Base-by-base conservation (phyloP, 208 protist species). In the Trypanosoma melophagium region DNA sequence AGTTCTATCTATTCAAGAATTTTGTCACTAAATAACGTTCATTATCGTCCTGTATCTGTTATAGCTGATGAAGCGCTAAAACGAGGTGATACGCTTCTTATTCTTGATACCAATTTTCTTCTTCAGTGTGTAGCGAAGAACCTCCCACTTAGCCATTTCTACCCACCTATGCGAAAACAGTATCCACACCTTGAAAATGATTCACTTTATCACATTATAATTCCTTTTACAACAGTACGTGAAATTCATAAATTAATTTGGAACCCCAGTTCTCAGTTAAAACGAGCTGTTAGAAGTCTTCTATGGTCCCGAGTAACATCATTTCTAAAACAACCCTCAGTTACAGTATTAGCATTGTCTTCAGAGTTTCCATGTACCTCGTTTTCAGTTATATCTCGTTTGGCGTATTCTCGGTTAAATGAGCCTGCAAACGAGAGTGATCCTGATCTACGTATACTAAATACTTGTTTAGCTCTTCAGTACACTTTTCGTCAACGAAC, bases 31-130 rank as follows among this genome's bases (percentile, higher is more conserved):
- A 81, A 17, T 71, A 79, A 22, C 77, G 76, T 80, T 84, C 41
- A 92, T 69, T 77, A 64, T 21, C 79, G 80, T 44, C 35, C 62
- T n/a, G 53, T 92, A 9, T 53, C 45, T 58, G 54, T 60, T 42
- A 47, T 92, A 50, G 80, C 78, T 2, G 71, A 75, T n/a, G 66
- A 41, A 5, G 78, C 80, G 4, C 47, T 88, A 24, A 59, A 77
- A 16, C 52, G 70, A 0, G 71, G 77, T n/a, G 70, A 72, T n/a
- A 38, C 60, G 0, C 19, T 89, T 7, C 47, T 96, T 1, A 80
- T 96, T 25, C 50, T 94, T 16, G 90, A 96, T 71, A 96, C 90
- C 0, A 96, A 96, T 63, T 88, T 93, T 76, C 58, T 96, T 17
- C 56, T 96, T 22, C 87, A 96, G 22, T 89, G 86, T 47, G 79